phyloP scores from a whole-genome alignment of 768 basidiomycete species.

The Leccinum imitatum region DNA sequence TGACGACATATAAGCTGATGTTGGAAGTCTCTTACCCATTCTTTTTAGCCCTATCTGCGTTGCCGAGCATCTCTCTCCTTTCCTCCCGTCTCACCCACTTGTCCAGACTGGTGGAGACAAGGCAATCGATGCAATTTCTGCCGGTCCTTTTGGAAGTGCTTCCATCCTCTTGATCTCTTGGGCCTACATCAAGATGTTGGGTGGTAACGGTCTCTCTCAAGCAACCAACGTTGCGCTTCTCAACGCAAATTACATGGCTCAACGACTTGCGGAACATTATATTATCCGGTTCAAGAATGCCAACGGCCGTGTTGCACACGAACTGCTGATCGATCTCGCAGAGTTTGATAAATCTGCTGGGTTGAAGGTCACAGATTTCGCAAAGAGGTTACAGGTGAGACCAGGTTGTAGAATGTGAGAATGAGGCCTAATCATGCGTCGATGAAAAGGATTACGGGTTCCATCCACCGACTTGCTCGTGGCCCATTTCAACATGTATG shows the following conservation, averaged over 20 bases:
- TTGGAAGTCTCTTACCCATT: too few species aligned
- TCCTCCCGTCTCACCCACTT: constrained; percentile 87
- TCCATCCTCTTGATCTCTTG: constrained; percentile 96
- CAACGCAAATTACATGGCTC: constrained; percentile 97
- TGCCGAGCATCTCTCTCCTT: constrained; percentile 89
- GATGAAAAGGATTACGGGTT: constrained; percentile 76
- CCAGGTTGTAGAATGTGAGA: not conserved
- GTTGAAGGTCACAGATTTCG: constrained; percentile 93
- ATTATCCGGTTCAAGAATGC: constrained; percentile 85
- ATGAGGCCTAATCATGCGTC: not conserved
- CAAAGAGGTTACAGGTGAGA: constrained; percentile 88
- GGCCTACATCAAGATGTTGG: constrained; percentile 99
- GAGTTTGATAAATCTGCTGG: constrained; percentile 92
- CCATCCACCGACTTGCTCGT: constrained; percentile 97
- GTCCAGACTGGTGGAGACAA: constrained; percentile 62
- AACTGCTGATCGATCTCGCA: constrained; percentile 90
- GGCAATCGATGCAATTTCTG: constrained; percentile 85
- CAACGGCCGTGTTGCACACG: constrained; percentile 93
- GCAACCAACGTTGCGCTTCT: constrained; percentile 87
- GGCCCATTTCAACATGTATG: constrained; percentile 98
- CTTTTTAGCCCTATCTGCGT: constrained; percentile 22
- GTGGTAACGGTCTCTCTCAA: constrained; percentile 83
- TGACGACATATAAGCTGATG: too few species aligned
- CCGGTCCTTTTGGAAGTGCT: constrained; percentile 92
- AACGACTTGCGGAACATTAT: constrained; percentile 81